Evolutionary conservation across 768 basidiomycete genomes (phyloP), one percentile per base, ranked within the genome.

Genomic region (Coprinopsis marcescibilis): DNA sequence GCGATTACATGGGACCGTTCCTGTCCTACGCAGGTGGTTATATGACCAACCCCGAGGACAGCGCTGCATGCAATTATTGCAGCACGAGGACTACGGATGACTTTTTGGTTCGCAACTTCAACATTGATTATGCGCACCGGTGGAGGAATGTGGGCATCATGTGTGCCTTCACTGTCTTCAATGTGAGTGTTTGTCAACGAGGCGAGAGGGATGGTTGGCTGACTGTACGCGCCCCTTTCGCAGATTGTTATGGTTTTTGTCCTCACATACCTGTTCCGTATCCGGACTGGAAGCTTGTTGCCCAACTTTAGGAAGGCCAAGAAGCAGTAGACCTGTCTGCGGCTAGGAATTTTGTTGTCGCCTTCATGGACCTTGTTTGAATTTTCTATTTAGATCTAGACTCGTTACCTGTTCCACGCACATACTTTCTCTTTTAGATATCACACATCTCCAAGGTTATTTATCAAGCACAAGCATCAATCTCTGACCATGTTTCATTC

Each of bases 111-210:
- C 35, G 37, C 0, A 64, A 54, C 43, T 80, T 83, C 62, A 81
- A 78, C 50, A 81, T 85, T 24, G 64, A 64, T 47, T 87, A 83
- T 51, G 50, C 56, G 4, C 62, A 78, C 42, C 65, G 64, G 19
- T 82, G 78, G 79, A 63, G 78, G 29, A 65, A 82, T 59, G 62
- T 78, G 39, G 78, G 79, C 2, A 54, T 83, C 36, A 55, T 81
- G 50, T 64, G 68, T 48, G 77, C 57, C 0, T 78, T 66, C 54
- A 68, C 70, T 15, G 49, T 59, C 1, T 73, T 80, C 55, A 81
- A 82, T 37, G 74, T 77, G 46, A 57, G 75, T 64, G 6, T 20
- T 39, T n/a, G 38, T 49, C 15, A 37, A 36, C n/a, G n/a, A n/a
- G n/a, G n/a, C n/a, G n/a, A n/a, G n/a, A n/a, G n/a, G 27, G 42